Percentiles rank a stretch among this genome's conserved stretches.
These are phyloP conservation scores for Sideroxylon spinosum DNA, from an alignment of 179 eudicot genomes.

Conservation along the genomic window DNA sequence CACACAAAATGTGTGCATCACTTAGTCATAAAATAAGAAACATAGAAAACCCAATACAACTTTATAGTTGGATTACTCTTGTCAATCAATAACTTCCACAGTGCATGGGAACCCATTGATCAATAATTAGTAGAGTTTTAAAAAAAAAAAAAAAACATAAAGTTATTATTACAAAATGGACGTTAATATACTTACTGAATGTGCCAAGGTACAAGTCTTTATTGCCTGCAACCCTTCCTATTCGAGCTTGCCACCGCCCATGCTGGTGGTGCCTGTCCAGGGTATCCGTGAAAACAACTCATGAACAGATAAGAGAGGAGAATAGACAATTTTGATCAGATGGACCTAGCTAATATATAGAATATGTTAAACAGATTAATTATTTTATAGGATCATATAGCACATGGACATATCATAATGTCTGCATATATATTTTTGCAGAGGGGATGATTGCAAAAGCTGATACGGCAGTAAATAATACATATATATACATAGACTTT, in stretches of 20 bases:
- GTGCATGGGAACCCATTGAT: too few relatives aligned
- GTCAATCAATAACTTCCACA: too few relatives aligned
- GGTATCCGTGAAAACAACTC: constrained; percentile 8
- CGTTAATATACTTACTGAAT: constrained; percentile 43
- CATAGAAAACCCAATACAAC: too few relatives aligned
- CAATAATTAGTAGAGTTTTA: too few relatives aligned
- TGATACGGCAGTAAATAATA: constrained; percentile 21
- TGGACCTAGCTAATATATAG: background rate
- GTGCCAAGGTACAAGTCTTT: constrained; percentile 93
- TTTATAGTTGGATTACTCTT: too few relatives aligned
- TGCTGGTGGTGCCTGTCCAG: constrained; percentile 72
- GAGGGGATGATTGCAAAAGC: constrained; percentile 24
- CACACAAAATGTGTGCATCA: too few relatives aligned
- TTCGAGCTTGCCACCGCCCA: constrained; percentile 91
- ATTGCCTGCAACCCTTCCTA: constrained; percentile 84
- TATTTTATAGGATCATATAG: too few relatives aligned
- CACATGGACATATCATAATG: too few relatives aligned
- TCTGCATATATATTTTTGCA: constrained; percentile 18
- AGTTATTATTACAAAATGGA: too few relatives aligned
- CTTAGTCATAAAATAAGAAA: too few relatives aligned
- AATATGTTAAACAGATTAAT: background rate
- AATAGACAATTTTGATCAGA: constrained; percentile 1
- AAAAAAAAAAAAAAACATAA: too few relatives aligned
- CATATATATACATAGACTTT: background rate
- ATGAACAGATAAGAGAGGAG: constrained; percentile 10